Percentiles rank a stretch among this genome's conserved stretches.
These are phyloP conservation scores for Cryphonectria nitschkei DNA, from an alignment of 2,329 filamentous ascomycete genomes.

Conservation along the genomic window DNA sequence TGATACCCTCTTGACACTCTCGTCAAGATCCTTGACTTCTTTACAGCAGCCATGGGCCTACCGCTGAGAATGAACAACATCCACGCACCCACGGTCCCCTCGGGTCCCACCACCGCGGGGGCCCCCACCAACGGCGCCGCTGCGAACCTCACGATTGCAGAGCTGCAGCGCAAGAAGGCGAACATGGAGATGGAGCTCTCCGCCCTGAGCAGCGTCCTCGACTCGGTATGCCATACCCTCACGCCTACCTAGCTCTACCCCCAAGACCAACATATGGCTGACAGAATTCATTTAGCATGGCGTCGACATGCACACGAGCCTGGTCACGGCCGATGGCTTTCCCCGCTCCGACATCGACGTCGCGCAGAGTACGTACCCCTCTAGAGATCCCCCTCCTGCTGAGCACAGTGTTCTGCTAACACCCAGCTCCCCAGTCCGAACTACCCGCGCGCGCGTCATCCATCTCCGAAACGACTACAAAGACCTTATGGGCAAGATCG, in stretches of 20 bases:
- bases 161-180: slow-evolving; percentile 85
- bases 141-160: slow-evolving; percentile 69
- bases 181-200: slow-evolving; percentile 84
- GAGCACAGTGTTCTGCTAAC: slow-evolving; percentile 24
- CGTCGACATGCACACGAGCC: slow-evolving; percentile 86
- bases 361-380: slow-evolving; percentile 72
- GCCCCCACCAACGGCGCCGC: slow-evolving; percentile 61
- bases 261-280: not conserved
- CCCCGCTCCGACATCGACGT: slow-evolving; percentile 93
- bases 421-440: slow-evolving; percentile 67
- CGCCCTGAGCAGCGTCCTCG: slow-evolving; percentile 82
- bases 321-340: slow-evolving; percentile 88
- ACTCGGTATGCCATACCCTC: slow-evolving; percentile 63
- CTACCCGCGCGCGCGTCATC: slow-evolving; percentile 89
- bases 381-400: not conserved
- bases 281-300: slow-evolving; percentile 67
- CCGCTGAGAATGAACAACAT: slow-evolving; percentile 57
- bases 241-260: not conserved
- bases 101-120: slow-evolving; percentile 72
- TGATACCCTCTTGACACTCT: not conserved
- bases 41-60: slow-evolving; percentile 37
- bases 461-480: slow-evolving; percentile 92
- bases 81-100: slow-evolving; percentile 65
- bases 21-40: slow-evolving; percentile 1
- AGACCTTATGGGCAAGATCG: slow-evolving; percentile 79